Base-by-base conservation (phyloP, 2,329 filamentous ascomycete species). In the Hypoxylon rubiginosum region DNA sequence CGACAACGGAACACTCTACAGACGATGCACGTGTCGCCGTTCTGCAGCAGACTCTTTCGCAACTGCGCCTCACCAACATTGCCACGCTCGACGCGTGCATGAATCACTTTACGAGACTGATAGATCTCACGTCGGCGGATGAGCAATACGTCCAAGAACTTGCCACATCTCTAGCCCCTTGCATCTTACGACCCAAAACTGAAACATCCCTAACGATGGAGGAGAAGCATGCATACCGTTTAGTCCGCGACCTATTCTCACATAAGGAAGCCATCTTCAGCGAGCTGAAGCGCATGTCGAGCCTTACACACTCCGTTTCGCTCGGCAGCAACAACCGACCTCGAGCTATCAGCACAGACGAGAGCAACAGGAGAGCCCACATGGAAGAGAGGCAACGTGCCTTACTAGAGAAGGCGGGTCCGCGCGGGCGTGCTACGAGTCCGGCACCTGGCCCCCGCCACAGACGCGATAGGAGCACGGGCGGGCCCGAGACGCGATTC, bases 21-120 rank as follows among this genome's bases (percentile, higher is more conserved):
- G 92, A 97, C 73, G 86, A 90, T 55, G 90, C 92, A 11, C 92
- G 96, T 57, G 87, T 99, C 69, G 91, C 94, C 58, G 93, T 98
- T 66, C 88, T 99, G 34, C 96, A 99, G 79, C 97, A 96, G 74
- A 98, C 96, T 0, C 90, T 99, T 60, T 95, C 94, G 41, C 94
- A 98, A 79, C 88, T 99, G 61, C 92, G 95, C 66, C 90, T 99
- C 61, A 94, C 96, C 70, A 99, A 99, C 79, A 99, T 99, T 79
- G 96, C 96, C 51, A 98, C 96, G n/a, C 89, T 99, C 64, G 96
- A 99, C 79, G 96, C 96, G 43, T 92, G 97, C 77, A 97, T 97
- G 86, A 98, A 97, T 71, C 96, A 99, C 81, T 98, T 99, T 79
- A 97, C 95, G 41, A 92, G 96, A 66, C 85, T 99, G 65, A 97